Percentiles rank a stretch among this genome's conserved stretches.
These are phyloP conservation scores for Yamadazyma epiphylla DNA, from an alignment of 1,139 yeast species.

Conservation along the genomic window DNA sequence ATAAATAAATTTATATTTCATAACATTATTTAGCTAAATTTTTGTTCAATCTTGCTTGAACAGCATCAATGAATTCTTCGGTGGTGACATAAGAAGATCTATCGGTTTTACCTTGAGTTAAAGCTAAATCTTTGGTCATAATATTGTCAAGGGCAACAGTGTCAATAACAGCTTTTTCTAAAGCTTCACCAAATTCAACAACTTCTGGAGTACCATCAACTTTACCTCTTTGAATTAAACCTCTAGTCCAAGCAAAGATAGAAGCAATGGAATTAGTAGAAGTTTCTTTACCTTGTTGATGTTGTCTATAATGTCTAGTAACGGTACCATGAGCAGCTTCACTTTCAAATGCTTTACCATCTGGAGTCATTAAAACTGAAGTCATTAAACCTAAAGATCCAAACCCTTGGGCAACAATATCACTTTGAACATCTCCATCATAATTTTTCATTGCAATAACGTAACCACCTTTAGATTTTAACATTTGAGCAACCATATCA, in stretches of 20 bases:
- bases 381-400: constrained; percentile 97
- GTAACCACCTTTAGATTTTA: constrained; percentile 91
- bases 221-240: constrained; percentile 85
- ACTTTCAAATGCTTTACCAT: constrained; percentile 91
- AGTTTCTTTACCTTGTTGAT: constrained; percentile 93
- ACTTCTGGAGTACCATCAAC: constrained; percentile 85
- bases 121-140: constrained; percentile 95
- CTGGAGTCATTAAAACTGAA: constrained; percentile 88
- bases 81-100: constrained; percentile 81
- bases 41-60: constrained; percentile 38
- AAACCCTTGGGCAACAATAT: constrained; percentile 95
- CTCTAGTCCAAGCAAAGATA: constrained; percentile 95
- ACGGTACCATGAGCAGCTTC: constrained; percentile 99
- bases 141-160: constrained; percentile 81
- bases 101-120: constrained; percentile 81
- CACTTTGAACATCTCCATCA: constrained; percentile 97
- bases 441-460: constrained; percentile 94
- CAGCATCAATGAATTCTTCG: constrained; percentile 86
- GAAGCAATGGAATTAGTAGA: constrained; percentile 99
- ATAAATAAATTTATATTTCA: too few relatives aligned
- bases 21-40: constrained; percentile 17
- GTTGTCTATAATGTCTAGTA: constrained; percentile 92
- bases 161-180: constrained; percentile 81
- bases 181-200: constrained; percentile 66
- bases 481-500: constrained; percentile 98